A percentile compares a stretch with the other conserved stretches of the same genome.
phyloP scores from a whole-genome alignment of 805 yeast genomes.

The Tetrapisispora fleetii region DNA sequence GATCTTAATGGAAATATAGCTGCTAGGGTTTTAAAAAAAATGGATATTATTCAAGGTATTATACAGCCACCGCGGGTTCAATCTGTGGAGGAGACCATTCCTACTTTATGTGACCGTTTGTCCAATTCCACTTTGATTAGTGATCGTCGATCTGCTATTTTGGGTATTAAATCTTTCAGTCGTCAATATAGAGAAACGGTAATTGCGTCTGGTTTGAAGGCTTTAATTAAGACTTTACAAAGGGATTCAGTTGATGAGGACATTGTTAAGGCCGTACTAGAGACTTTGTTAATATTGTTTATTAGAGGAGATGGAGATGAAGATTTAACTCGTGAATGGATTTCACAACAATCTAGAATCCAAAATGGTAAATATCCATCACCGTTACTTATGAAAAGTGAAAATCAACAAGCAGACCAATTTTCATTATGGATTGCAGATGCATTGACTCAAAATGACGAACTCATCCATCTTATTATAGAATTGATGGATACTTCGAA shows the following conservation, averaged over 20 bases:
- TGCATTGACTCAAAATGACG: slow-evolving; percentile 60
- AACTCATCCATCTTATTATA: slow-evolving; percentile 34
- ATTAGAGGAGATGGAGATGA: slow-evolving; percentile 57
- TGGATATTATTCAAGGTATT: slow-evolving; percentile 35
- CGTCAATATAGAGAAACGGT: slow-evolving; percentile 85
- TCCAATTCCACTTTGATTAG: slow-evolving; percentile 70
- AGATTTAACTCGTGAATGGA: slow-evolving; percentile 59
- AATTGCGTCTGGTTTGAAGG: slow-evolving; percentile 74
- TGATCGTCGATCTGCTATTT: slow-evolving; percentile 84
- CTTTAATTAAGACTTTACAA: slow-evolving; percentile 54
- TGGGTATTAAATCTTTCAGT: slow-evolving; percentile 80
- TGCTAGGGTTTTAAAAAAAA: slow-evolving; percentile 5
- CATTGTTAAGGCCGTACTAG: slow-evolving; percentile 69
- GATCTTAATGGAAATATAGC: background rate
- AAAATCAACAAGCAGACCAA: slow-evolving; percentile 51
- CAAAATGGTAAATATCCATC: slow-evolving; percentile 75
- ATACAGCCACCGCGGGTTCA: slow-evolving; percentile 41
- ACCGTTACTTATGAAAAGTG: slow-evolving; percentile 50
- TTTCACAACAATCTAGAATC: slow-evolving; percentile 61
- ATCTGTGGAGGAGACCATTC: slow-evolving; percentile 73
- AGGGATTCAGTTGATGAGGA: slow-evolving; percentile 63
- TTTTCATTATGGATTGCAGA: slow-evolving; percentile 93
- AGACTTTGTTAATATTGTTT: slow-evolving; percentile 74
- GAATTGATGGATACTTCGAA: slow-evolving; percentile 47
- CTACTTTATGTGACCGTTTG: slow-evolving; percentile 79